Evolutionary conservation across 257 asterid genomes (phyloP), one percentile per base, ranked within the genome.

Genomic region (Salvia splendens): DNA sequence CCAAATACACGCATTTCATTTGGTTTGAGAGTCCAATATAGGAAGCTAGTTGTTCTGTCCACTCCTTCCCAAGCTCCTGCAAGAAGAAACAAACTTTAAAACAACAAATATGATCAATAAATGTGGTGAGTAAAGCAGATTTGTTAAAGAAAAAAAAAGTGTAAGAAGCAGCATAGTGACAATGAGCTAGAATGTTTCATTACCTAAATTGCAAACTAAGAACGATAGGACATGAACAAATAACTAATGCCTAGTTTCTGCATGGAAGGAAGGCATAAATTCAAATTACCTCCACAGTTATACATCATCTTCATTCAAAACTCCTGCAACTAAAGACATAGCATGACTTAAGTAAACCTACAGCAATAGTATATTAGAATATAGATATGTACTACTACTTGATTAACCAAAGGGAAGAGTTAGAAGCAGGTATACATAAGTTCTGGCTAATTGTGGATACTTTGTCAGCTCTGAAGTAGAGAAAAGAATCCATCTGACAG

Each of bases 341-440:
- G 96, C 97, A 63, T 94, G 97, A 78, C 95, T 87, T 82, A 94
- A 76, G 81, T 58, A 95, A 94, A 79, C 92, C 99, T 91, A 70
- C 75, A 74, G 62, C 68, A 74, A 75, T 64, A 42, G 64, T 59
- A 30, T 64, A 35, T 73, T 57, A 73, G 80, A 77, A 65, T 70
- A 67, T 20, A 77, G 42, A 63, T 12, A 4, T 15, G 46, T 1
- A 67, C n/a, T n/a, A n/a, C n/a, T n/a, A n/a, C n/a, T n/a, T n/a
- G n/a, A n/a, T n/a, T n/a, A n/a, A n/a, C n/a, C 67, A 49, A 52
- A 69, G 38, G 70, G 42, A 60, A 69, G 42, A 69, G 68, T 8
- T 30, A 64, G 17, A 48, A 35, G 75, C 51, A 76, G 72, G 58
- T 70, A 33, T 80, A 94, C 99, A 49, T 70, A 88, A 79, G 69